Evolutionary conservation across 169 alveolate species (phyloP).

Genomic region (Plasmodium gallinaceum): DNA sequence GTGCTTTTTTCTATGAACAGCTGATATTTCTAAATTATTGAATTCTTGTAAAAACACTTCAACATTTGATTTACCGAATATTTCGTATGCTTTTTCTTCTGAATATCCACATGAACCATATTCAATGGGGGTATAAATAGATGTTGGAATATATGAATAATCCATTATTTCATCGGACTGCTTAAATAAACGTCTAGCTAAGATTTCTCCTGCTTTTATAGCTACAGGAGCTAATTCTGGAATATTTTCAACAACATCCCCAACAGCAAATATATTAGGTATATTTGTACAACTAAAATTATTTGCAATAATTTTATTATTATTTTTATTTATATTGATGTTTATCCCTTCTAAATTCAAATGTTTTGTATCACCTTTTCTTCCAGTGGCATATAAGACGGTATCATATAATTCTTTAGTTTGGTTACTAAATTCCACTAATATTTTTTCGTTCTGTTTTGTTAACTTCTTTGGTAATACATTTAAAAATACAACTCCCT

Average conservation of each 20-base stretch:
- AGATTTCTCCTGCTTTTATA: constrained; percentile 96
- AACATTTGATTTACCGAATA: constrained; percentile 87
- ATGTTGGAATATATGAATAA: constrained; percentile 92
- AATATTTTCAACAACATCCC: constrained; percentile 94
- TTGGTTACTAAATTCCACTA: constrained; percentile 85
- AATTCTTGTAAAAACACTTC: constrained; percentile 92
- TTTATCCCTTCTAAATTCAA: constrained; percentile 80
- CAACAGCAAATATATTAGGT: constrained; percentile 94
- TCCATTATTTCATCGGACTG: constrained; percentile 82
- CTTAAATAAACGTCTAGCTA: constrained; percentile 95
- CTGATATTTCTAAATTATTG: constrained; percentile 92
- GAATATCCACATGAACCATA: constrained; percentile 96
- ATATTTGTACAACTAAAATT: constrained; percentile 93
- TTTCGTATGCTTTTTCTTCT: constrained; percentile 90
- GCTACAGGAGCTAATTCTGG: constrained; percentile 99
- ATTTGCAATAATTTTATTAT: constrained; percentile 90
- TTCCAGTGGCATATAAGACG: constrained; percentile 97
- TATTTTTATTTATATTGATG: constrained; percentile 78
- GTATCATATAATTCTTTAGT: constrained; percentile 93
- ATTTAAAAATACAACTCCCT: constrained; percentile 91
- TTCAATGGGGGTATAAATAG: constrained; percentile 98
- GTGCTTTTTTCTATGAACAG: constrained; percentile 85
- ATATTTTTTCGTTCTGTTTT: constrained; percentile 84
- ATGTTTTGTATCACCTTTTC: constrained; percentile 92
- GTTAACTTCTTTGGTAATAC: constrained; percentile 92